Evolutionary conservation across 495 filamentous ascomycete species (phyloP), one percentile per base, ranked within the genome.

Genomic region (Lentithecium fluviatile): DNA sequence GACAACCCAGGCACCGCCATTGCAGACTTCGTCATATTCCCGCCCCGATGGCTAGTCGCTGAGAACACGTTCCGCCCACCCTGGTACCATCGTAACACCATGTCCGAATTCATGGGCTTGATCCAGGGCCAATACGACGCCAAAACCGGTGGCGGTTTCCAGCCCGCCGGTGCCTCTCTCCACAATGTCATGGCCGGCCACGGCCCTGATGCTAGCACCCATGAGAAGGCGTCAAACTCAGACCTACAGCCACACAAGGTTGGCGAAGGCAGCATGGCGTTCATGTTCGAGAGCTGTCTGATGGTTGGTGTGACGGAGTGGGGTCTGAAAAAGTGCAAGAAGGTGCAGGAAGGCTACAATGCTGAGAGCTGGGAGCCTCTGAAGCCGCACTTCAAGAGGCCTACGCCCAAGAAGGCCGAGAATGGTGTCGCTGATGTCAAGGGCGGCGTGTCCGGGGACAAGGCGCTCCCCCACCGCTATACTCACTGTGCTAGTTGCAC

Each of bases 251-350:
- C 83, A 10, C 69, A 68, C 50, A 86, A 85, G 70, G 78, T 85
- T 25, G 83, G 83, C 0, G 82, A 83, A 52, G 80, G 80, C 15
- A 84, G 82, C 58, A 81, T 86, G 81, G 83, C 83, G 6, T 86
- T 86, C 58, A 86, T 86, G 83, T 86, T 86, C 72, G 83, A 86
- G 71, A 84, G 81, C 74, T 71, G 60, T 45, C 63, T 73, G 40
- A 95, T 95, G 91, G 82, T 96, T 10, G 91, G 91, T 3, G 90
- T 95, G 13, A 95, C 91, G 15, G 88, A 93, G 64, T 96, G 91
- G 91, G 91, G 90, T 0, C 73, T 95, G 52, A 86, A 88, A 73
- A 85, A 79, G 45, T 95, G 91, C 65, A 78, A 81, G 67, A 95
- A 93, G 78, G 87, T 95, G 37, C 91, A 96, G 74, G 80, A 83